Conservation (phyloP, 176 grass and related monocot species). For the Oryza nivara region DNA sequence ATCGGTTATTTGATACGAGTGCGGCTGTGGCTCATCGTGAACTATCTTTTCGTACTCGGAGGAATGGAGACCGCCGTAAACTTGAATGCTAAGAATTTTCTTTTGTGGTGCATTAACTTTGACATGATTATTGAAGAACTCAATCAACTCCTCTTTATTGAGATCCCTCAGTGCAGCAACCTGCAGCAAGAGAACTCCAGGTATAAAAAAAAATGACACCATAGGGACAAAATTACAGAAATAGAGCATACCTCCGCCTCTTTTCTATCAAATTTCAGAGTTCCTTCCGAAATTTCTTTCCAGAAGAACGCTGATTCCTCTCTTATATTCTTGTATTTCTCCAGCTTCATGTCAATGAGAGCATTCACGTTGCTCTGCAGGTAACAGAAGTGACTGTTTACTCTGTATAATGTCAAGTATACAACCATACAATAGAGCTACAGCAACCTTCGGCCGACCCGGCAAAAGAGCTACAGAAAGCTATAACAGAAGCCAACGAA, state of each 20-base stretch:
- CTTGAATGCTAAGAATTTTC: constrained; percentile 76
- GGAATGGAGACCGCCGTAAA: constrained; percentile 74
- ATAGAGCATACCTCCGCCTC: constrained; percentile 58
- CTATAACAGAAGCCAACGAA: constrained; percentile 24
- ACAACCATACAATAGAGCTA: constrained; percentile 14
- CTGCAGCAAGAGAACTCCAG: constrained; percentile 42
- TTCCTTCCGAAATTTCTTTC: constrained; percentile 82
- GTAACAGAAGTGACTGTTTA: constrained; percentile 10
- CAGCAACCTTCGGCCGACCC: background rate
- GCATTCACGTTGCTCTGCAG: constrained; percentile 80
- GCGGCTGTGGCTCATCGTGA: constrained; percentile 46
- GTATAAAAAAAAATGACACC: background rate
- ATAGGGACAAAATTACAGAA: background rate
- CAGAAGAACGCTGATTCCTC: constrained; percentile 93
- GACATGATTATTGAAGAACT: constrained; percentile 69
- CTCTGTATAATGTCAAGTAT: constrained; percentile 7
- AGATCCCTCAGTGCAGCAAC: constrained; percentile 79
- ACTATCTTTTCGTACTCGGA: constrained; percentile 54
- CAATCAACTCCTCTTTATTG: constrained; percentile 85
- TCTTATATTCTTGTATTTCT: constrained; percentile 90
- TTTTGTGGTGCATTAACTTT: constrained; percentile 75
- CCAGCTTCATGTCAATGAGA: constrained; percentile 88
- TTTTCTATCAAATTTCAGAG: constrained; percentile 88
- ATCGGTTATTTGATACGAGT: constrained; percentile 60
- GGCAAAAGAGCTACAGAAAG: background rate